Evolutionary conservation across 1,139 yeast genomes (phyloP).

Genomic region (Pichia inconspicua): DNA sequence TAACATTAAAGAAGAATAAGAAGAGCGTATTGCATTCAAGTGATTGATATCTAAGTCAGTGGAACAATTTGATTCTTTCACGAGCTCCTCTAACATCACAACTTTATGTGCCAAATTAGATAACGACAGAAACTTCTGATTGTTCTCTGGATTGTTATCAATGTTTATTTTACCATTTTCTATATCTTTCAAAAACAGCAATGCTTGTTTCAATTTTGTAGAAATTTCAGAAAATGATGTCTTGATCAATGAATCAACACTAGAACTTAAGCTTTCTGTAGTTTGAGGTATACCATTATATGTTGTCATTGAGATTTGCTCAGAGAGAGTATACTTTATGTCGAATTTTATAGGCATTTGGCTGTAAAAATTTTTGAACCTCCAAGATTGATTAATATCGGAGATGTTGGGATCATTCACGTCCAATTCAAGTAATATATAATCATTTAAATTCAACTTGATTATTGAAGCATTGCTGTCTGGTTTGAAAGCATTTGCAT

Average conservation of each 20-base stretch:
- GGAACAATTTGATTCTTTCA: not conserved
- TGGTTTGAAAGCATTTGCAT: not conserved
- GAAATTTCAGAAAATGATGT: slow-evolving; percentile 1
- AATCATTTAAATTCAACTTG: not conserved
- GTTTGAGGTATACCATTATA: slow-evolving; percentile 5
- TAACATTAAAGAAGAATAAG: slow-evolving; percentile 8
- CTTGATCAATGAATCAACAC: slow-evolving; percentile 1
- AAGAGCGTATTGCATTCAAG: slow-evolving; percentile 5
- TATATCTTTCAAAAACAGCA: slow-evolving; percentile 7
- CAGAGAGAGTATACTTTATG: slow-evolving; percentile 4
- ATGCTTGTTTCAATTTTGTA: slow-evolving; percentile 4
- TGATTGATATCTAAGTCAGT: not conserved
- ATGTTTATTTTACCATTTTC: slow-evolving; percentile 6
- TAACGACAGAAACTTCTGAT: slow-evolving; percentile 3
- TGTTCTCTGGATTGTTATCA: not conserved
- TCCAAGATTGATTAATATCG: not conserved
- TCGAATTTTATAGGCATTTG: not conserved
- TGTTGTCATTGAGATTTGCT: slow-evolving; percentile 4
- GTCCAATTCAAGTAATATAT: not conserved
- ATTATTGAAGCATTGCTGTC: not conserved
- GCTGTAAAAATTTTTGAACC: not conserved
- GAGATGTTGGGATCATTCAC: not conserved
- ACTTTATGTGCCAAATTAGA: slow-evolving; percentile 3
- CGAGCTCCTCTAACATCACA: not conserved
- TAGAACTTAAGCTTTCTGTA: not conserved